Evolutionary conservation across 345 rosid genomes (phyloP), one percentile per base, ranked within the genome.

Genomic region (Euphorbia tirucalli): DNA sequence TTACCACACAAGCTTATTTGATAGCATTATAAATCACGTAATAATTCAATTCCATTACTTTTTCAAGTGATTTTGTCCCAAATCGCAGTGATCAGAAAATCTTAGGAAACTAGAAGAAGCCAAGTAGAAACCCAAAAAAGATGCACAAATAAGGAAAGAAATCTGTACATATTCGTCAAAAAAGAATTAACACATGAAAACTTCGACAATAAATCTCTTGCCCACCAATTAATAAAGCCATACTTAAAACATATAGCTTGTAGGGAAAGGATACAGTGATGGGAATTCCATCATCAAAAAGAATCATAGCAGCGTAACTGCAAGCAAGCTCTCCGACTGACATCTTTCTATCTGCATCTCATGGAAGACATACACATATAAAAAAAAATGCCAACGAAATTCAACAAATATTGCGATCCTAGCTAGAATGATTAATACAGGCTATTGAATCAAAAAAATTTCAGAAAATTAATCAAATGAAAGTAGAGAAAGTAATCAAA

Each of bases 281-380:
- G 54, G 80, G 22, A 48, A 72, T 77, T 7, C 61, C 69, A n/a
- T 77, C 80, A 35, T 67, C 80, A 2, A 39, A 32, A 18, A 77
- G 75, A 58, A 72, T 67, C 56, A 72, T 8, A 56, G 69, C 41
- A 27, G 80, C 80, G 65, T 77, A 77, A 18, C 31, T 43, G 76
- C 76, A 71, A 43, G 76, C 80, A 7, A 72, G 25, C 24, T 77
- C 80, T 46, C 65, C 62, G 7, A 31, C 18, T 19, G 79, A 64
- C 79, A 71, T 70, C 43, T 4, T 71, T 70, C 43, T 16, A 70
- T 27, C 43, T 18, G 44, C 35, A 30, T 28, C 31, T 11, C 18
- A 46, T 9, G 0, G 19, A 57, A 69, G 37, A 32, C 15, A 39
- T 3, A 41, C 1, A 56, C 13, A 68, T 31, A 37, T 7, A 52